Percentiles rank a stretch among this genome's conserved stretches.
Conservation (phyloP, 2,329 filamentous ascomycete species). For the Celoporthe dispersa region DNA sequence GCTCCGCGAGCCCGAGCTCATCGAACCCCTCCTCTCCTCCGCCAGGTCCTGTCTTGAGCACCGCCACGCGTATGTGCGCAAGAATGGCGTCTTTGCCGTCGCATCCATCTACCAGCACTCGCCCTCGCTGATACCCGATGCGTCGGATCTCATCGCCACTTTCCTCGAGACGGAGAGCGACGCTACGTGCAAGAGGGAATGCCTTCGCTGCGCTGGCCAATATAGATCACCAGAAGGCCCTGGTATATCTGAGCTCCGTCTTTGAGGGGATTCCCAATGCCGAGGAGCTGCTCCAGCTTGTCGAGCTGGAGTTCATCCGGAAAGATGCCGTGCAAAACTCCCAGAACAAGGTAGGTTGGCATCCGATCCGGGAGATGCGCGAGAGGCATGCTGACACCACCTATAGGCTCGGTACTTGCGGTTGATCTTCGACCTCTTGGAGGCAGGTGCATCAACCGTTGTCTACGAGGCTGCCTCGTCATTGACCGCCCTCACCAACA, state of each 20-base stretch:
- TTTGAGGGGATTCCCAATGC: slow-evolving; percentile 95
- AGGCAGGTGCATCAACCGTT: slow-evolving; percentile 90
- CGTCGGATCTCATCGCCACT: slow-evolving; percentile 84
- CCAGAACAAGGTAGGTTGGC: slow-evolving; percentile 77
- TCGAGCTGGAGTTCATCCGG: slow-evolving; percentile 95
- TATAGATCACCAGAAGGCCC: slow-evolving; percentile 91
- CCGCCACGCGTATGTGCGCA: slow-evolving; percentile 95
- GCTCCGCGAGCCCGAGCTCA: slow-evolving; percentile 90
- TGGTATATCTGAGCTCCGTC: slow-evolving; percentile 83
- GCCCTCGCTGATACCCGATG: slow-evolving; percentile 90
- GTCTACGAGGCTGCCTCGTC: slow-evolving; percentile 98
- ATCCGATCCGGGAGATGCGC: neutral
- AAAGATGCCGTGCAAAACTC: slow-evolving; percentile 96
- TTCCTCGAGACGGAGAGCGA: slow-evolving; percentile 93
- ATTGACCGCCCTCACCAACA: slow-evolving; percentile 89
- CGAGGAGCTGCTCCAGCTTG: slow-evolving; percentile 90
- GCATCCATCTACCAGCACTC: slow-evolving; percentile 91
- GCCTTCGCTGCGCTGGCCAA: slow-evolving; percentile 89
- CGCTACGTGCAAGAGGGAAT: slow-evolving; percentile 95
- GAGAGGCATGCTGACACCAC: slow-evolving; percentile 35
- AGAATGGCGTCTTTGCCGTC: slow-evolving; percentile 95
- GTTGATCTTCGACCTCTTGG: slow-evolving; percentile 94
- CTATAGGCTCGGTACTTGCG: slow-evolving; percentile 81
- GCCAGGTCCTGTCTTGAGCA: slow-evolving; percentile 92
- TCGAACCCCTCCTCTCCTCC: slow-evolving; percentile 92